Base-by-base conservation (phyloP, 106 monocot species). In the Allium sativum region DNA sequence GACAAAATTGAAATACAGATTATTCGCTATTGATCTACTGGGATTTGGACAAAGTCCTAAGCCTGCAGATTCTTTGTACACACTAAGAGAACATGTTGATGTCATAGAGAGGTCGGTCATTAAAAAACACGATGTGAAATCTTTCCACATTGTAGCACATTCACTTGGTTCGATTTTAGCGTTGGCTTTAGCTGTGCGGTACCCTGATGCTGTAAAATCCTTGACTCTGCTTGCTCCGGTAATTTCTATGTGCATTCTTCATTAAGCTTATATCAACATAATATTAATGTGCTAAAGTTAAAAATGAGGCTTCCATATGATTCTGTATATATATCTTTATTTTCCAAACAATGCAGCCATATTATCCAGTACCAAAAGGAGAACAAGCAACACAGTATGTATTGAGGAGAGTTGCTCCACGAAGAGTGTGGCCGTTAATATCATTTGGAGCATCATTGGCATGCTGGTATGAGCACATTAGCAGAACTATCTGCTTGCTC, bases 381-480 rank as follows among this genome's bases (percentile, higher is more conserved):
- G 81, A 78, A 73, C 65, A 78, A 10, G 78, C 71, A 45, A 64
- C 76, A 13, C 85, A 86, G 74, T 82, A 73, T 68, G 78, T 84
- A 45, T 75, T 90, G 72, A 62, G 84, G 65, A 56, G 41, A 67
- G 81, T 95, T 70, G 94, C 94, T 51, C 86, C 90, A 69, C 71
- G 86, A 45, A 45, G 74, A 68, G 76, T 95, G 41, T 95, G 94
- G 94, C 94, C 94, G 45, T 58, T 75, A 46, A 79, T 90, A 8
- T 75, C 79, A 11, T 95, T 95, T 56, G 94, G 90, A 19, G 76
- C 77, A 12, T 89, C 94, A 16, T 61, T 95, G 76, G 86, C 81
- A 2, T 86, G 83, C 59, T 95, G 90, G 90, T 95, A 95, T 65
- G 94, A 95, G 83, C 94, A 95, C 72, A 79, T 95, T 15, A 90